Evolutionary conservation across 495 filamentous ascomycete species (phyloP), one percentile per base, ranked within the genome.

Genomic region (Ramalina intermedia): DNA sequence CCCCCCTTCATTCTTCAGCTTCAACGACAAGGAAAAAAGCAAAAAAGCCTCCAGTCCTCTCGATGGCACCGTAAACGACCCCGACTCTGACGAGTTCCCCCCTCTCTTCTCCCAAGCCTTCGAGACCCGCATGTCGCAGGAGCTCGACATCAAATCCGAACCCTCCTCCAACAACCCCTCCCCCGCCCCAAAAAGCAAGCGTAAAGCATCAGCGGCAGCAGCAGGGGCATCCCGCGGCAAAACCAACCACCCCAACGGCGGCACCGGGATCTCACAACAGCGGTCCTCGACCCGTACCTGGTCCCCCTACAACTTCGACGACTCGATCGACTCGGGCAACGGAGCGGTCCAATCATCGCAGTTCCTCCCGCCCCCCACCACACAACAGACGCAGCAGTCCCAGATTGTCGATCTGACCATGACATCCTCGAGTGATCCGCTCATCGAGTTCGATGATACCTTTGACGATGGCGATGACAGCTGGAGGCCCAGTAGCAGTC

Each of bases 401-500:
- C 57, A 55, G 21, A 43, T 72, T 16, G 57, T 75, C 9, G 71
- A 73, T 44, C 54, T 74, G 20, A 74, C 71, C 0, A 52, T 59
- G 27, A 33, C 29, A 7, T 64, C 18, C 18, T 20, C 64, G 18
- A 69, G 65, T 42, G 67, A 71, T 20, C 48, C 52, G 3, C 55
- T 54, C 2, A 62, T 62, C 11, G 58, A 61, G 1, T 57, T 48
- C 0, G 58, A 58, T 1, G 62, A 61, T n/a, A 59, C 62, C 1
- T 57, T 47, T 0, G 58, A 58, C 1, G 46, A 57, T 21, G 61
- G 60, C 46, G 53, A 63, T 9, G 53, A 61, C 35, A 61, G 66
- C 27, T 58, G 61, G 17, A 47, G 37, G 27, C 24, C 44, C 49
- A 56, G 60, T 12, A 61, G 48, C 46, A 48, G 56, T n/a, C 56